These are phyloP conservation scores for Didymellaceae sp. DNA, from an alignment of 2,329 filamentous ascomycete species.

Conservation along the genomic window DNA sequence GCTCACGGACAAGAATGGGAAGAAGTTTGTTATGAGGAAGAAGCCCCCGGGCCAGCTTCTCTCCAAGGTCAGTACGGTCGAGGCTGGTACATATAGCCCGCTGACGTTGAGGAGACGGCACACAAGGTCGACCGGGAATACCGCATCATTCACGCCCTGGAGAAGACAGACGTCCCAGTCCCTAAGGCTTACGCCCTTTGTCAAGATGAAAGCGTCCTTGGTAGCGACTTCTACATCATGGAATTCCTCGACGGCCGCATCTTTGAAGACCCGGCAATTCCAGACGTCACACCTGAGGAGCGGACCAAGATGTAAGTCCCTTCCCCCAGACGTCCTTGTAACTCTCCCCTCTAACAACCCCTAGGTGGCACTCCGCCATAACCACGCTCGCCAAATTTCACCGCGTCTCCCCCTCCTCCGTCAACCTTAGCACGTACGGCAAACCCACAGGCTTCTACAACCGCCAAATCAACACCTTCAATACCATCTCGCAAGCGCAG, in stretches of 20 bases:
- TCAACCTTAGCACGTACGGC: slow-evolving; percentile 77
- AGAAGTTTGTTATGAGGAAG: slow-evolving; percentile 89
- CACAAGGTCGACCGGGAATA: slow-evolving; percentile 98
- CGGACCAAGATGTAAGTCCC: slow-evolving; percentile 69
- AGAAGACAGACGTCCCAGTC: slow-evolving; percentile 80
- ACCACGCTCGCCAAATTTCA: slow-evolving; percentile 86
- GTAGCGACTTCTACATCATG: slow-evolving; percentile 97
- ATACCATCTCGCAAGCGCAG: slow-evolving; percentile 78
- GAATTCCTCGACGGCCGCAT: slow-evolving; percentile 92
- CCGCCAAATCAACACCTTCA: slow-evolving; percentile 84
- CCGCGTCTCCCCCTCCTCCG: slow-evolving; percentile 68
- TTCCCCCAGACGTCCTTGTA: neutral
- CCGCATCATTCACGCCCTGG: slow-evolving; percentile 84
- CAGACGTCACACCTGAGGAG: slow-evolving; percentile 71
- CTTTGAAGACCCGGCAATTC: slow-evolving; percentile 86
- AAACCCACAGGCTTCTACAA: slow-evolving; percentile 79
- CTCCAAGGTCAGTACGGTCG: slow-evolving; percentile 55
- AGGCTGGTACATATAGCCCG: no score
- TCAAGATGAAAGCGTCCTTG: slow-evolving; percentile 79
- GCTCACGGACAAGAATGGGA: slow-evolving; percentile 73
- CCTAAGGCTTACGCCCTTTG: slow-evolving; percentile 85
- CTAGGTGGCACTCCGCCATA: slow-evolving; percentile 85
- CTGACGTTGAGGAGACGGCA: slow-evolving; percentile 67
- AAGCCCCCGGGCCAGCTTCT: slow-evolving; percentile 95
- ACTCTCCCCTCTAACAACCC: no score